A percentile compares a stretch with the other conserved stretches of the same genome.
phyloP scores from a whole-genome alignment of 2,329 filamentous ascomycete genomes.

The Pseudogymnoascus sp. region DNA sequence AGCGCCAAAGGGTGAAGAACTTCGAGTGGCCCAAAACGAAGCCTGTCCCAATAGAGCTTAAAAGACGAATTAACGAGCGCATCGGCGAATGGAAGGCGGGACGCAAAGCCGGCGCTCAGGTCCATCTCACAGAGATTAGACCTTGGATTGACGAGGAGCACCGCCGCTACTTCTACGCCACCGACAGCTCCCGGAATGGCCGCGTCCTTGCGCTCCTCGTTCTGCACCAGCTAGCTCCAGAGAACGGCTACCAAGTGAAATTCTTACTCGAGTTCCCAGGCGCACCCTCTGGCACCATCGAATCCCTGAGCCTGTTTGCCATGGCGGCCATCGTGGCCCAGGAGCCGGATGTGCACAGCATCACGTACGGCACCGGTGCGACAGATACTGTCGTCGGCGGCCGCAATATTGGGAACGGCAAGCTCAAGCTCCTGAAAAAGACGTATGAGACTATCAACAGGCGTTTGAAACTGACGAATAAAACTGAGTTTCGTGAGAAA shows the following conservation, averaged over 20 bases:
- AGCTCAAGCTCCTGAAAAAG: constrained; percentile 71
- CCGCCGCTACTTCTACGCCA: constrained; percentile 74
- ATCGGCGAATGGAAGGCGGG: constrained; percentile 71
- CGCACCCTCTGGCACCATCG: constrained; percentile 78
- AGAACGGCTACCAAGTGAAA: constrained; percentile 88
- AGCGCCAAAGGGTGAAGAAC: constrained; percentile 77
- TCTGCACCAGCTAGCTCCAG: constrained; percentile 69
- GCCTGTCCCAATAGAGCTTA: constrained; percentile 55
- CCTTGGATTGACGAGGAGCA: constrained; percentile 81
- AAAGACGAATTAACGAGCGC: constrained; percentile 58
- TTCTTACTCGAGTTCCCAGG: constrained; percentile 91
- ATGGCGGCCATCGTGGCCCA: constrained; percentile 45
- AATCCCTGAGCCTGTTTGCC: constrained; percentile 67
- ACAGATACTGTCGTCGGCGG: constrained; percentile 65
- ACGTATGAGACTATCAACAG: constrained; percentile 76
- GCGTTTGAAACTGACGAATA: constrained; percentile 72
- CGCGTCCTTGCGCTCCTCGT: constrained; percentile 71
- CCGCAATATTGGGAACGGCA: constrained; percentile 70
- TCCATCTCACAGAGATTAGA: constrained; percentile 81
- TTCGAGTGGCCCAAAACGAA: constrained; percentile 60
- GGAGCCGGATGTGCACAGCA: constrained; percentile 49
- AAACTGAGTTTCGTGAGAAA: constrained; percentile 86
- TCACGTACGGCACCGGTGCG: constrained; percentile 85
- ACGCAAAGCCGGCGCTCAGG: constrained; percentile 69
- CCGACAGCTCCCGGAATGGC: constrained; percentile 55